phyloP scores from a whole-genome alignment of 2,329 filamentous ascomycete species.

The Fusarium oligoseptatum region DNA sequence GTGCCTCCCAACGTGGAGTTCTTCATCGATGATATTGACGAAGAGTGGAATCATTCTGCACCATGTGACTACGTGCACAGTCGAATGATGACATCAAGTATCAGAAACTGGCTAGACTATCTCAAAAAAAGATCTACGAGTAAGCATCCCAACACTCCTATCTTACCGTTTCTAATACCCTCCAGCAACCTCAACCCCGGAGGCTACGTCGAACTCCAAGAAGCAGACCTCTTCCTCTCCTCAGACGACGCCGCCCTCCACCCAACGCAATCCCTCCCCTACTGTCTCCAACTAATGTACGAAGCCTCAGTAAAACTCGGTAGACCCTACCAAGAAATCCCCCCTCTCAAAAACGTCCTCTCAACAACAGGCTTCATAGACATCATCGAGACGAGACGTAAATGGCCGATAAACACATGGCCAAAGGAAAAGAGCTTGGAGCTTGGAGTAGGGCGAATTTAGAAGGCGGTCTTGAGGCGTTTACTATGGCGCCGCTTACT shows the following conservation, averaged over 20 bases:
- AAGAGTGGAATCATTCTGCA: slow-evolving; percentile 22
- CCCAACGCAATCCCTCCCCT: slow-evolving; percentile 30
- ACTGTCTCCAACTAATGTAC: slow-evolving; percentile 35
- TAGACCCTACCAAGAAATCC: slow-evolving; percentile 28
- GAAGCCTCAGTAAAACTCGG: slow-evolving; percentile 44
- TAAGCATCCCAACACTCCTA: fast-evolving
- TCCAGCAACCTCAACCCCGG: slow-evolving; percentile 34
- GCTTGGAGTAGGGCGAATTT: slow-evolving; percentile 31
- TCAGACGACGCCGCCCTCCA: slow-evolving; percentile 40
- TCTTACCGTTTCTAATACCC: background rate
- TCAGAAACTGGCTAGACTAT: slow-evolving; percentile 20
- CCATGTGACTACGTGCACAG: slow-evolving; percentile 38
- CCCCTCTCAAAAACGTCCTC: slow-evolving; percentile 27
- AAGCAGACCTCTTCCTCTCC: slow-evolving; percentile 22
- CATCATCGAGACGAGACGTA: slow-evolving; percentile 26
- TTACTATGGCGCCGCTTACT: slow-evolving; percentile 35
- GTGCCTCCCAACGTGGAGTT: slow-evolving; percentile 30
- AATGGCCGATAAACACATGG: slow-evolving; percentile 40
- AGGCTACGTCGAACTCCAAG: slow-evolving; percentile 38
- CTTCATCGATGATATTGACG: slow-evolving; percentile 34
- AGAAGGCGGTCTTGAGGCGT: slow-evolving; percentile 28
- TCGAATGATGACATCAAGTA: slow-evolving; percentile 30
- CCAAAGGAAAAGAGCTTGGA: slow-evolving; percentile 26
- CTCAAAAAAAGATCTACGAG: slow-evolving; percentile 11
- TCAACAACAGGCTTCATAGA: slow-evolving; percentile 37